Evolutionary conservation across 2,329 filamentous ascomycete genomes (phyloP).

Genomic region (Drechmeria coniospora): DNA sequence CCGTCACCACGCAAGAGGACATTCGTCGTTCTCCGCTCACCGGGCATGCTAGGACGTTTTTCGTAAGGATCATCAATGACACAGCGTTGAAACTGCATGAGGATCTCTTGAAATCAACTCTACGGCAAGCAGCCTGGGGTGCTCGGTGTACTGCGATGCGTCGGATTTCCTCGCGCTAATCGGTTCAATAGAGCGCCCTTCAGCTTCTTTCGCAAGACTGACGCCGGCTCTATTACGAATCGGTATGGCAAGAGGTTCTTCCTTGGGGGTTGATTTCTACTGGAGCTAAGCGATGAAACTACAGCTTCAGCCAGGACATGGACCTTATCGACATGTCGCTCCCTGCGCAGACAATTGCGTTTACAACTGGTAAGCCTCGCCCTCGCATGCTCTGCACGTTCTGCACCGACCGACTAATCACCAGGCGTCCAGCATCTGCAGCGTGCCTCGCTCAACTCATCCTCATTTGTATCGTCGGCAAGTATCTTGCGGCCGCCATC

Average conservation of each 20-base stretch:
- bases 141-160: too few species aligned
- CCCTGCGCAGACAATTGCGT: conserved; percentile 5
- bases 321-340: conserved; percentile 18
- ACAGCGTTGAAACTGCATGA: conserved; percentile 13
- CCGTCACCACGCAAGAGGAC: too few species aligned
- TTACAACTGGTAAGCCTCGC: conserved; percentile 5
- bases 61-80: conserved; percentile 2
- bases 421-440: conserved; percentile 7
- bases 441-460: conserved; percentile 1
- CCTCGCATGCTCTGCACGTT: too few species aligned
- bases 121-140: too few species aligned
- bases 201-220: conserved; percentile 6
- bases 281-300: too few species aligned
- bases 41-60: not conserved
- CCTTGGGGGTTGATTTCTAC: too few species aligned
- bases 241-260: too few species aligned
- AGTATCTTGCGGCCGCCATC: conserved; percentile 26
- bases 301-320: conserved; percentile 24
- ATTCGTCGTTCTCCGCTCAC: not conserved
- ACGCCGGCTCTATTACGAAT: conserved; percentile 20
- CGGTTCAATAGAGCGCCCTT: conserved; percentile 1
- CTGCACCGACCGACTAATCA: too few species aligned
- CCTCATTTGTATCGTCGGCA: conserved; percentile 13
- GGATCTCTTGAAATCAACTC: conserved; percentile 14
- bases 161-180: too few species aligned